Conservation (phyloP, 73 alveolate genomes). For the Stentor coeruleus region DNA sequence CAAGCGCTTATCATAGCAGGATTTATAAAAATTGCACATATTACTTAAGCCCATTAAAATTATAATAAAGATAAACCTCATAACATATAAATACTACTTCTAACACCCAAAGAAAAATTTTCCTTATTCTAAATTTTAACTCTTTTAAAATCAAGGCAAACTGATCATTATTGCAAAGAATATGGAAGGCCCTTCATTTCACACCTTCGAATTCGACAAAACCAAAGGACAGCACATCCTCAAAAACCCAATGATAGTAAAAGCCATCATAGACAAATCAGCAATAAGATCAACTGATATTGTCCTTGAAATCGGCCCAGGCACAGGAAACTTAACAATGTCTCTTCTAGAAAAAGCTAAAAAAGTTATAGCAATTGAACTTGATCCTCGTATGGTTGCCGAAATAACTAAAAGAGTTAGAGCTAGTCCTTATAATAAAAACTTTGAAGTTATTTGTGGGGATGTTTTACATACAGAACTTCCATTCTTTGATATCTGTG, state of each 20-base stretch:
- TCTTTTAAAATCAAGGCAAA: too few species aligned
- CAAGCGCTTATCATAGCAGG: too few species aligned
- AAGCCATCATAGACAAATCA: slow-evolving; percentile 88
- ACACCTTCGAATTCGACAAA: slow-evolving; percentile 17
- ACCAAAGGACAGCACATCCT: slow-evolving; percentile 91
- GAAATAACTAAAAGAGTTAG: slow-evolving; percentile 93
- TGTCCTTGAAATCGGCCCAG: slow-evolving; percentile 98
- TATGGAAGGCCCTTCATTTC: slow-evolving; percentile 7
- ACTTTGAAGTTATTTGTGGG: slow-evolving; percentile 89
- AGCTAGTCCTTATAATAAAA: slow-evolving; percentile 77
- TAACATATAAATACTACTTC: too few species aligned
- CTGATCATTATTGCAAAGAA: too few species aligned
- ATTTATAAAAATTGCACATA: too few species aligned
- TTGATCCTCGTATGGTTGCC: slow-evolving; percentile 80
- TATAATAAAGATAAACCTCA: too few species aligned
- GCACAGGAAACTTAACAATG: slow-evolving; percentile 97
- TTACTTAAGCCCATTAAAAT: too few species aligned
- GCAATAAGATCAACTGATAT: slow-evolving; percentile 96
- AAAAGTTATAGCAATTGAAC: slow-evolving; percentile 94
- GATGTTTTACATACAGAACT: slow-evolving; percentile 90
- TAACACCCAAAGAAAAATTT: too few species aligned
- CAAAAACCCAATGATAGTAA: slow-evolving; percentile 88
- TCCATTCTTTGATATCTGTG: slow-evolving; percentile 98
- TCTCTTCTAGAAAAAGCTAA: slow-evolving; percentile 86
- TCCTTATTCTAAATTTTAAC: too few species aligned